These are phyloP conservation scores for Pogostemon cablin DNA, from an alignment of 257 asterid genomes.

Conservation along the genomic window DNA sequence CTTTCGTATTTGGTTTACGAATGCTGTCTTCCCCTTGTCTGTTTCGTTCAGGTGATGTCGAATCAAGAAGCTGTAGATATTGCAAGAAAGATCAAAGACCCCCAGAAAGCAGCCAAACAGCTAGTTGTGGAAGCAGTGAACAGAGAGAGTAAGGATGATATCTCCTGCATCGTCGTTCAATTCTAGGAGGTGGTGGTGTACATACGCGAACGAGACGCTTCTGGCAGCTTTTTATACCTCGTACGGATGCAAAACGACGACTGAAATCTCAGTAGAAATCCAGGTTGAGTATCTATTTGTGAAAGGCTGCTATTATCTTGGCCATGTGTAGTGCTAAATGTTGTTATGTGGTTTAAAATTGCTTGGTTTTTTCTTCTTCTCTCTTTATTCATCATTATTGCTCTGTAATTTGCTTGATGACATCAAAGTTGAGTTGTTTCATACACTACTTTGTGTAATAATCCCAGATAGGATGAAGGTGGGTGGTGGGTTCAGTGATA, in stretches of 20 bases:
- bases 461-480: conserved; percentile 32
- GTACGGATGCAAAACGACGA: conserved; percentile 29
- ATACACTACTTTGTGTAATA: conserved; percentile 40
- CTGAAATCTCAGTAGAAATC: conserved; percentile 4
- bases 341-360: conserved; percentile 46
- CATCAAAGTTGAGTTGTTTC: conserved; percentile 38
- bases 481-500: conserved; percentile 1
- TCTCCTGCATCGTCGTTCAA: conserved; percentile 85
- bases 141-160: conserved; percentile 90
- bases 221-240: conserved; percentile 34
- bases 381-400: conserved; percentile 38
- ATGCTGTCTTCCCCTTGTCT: neutral
- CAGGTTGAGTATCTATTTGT: conserved; percentile 19
- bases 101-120: conserved; percentile 86
- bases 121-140: conserved; percentile 68
- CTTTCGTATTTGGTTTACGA: neutral
- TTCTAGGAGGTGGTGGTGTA: conserved; percentile 44
- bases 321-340: conserved; percentile 35
- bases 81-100: conserved; percentile 71
- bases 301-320: conserved; percentile 28
- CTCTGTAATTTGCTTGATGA: conserved; percentile 42
- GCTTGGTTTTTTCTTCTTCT: conserved; percentile 35
- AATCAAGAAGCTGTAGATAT: conserved; percentile 92
- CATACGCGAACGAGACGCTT: conserved; percentile 19
- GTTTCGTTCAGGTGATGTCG: conserved; percentile 61